A percentile compares a stretch with the other conserved stretches of the same genome.
Evolutionary conservation across 1,284 basidiomycete species (phyloP).

Genomic region (Naganishia cerealis): DNA sequence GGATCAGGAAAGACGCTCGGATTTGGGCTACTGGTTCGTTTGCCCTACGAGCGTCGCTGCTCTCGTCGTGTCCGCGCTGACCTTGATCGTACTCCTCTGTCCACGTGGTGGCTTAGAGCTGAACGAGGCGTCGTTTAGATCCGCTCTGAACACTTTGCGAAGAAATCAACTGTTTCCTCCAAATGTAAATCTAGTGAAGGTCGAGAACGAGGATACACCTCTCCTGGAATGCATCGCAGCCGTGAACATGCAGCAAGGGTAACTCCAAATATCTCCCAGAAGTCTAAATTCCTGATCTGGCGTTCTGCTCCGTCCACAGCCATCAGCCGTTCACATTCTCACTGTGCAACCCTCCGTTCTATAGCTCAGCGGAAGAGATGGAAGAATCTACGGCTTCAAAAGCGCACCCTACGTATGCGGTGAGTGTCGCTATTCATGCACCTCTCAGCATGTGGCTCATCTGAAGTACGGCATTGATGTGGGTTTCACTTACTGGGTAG

Average conservation of each 20-base stretch:
- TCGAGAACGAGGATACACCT: conserved; percentile 24
- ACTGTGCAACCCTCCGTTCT: conserved; percentile 97
- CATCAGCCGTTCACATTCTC: conserved; percentile 63
- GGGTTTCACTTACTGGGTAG: conserved; percentile 51
- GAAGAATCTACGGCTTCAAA: conserved; percentile 64
- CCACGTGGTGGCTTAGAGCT: conserved; percentile 59
- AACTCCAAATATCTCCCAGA: background rate
- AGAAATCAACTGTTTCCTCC: background rate
- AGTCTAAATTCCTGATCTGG: background rate
- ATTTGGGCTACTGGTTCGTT: conserved; percentile 71
- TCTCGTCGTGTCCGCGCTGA: background rate
- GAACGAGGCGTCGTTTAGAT: conserved; percentile 62
- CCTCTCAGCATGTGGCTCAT: conserved; percentile 21
- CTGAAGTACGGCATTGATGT: background rate
- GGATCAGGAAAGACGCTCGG: conserved; percentile 60
- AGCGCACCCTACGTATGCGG: conserved; percentile 64
- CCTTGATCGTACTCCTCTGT: background rate
- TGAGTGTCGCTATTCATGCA: conserved; percentile 48
- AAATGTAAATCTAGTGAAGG: background rate
- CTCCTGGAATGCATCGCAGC: conserved; percentile 9
- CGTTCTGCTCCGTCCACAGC: background rate
- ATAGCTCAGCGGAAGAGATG: conserved; percentile 70
- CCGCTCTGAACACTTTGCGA: conserved; percentile 61
- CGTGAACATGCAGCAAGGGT: background rate
- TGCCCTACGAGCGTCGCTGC: background rate